phyloP scores from a whole-genome alignment of 495 filamentous ascomycete genomes.

The Apodospora peruviana region DNA sequence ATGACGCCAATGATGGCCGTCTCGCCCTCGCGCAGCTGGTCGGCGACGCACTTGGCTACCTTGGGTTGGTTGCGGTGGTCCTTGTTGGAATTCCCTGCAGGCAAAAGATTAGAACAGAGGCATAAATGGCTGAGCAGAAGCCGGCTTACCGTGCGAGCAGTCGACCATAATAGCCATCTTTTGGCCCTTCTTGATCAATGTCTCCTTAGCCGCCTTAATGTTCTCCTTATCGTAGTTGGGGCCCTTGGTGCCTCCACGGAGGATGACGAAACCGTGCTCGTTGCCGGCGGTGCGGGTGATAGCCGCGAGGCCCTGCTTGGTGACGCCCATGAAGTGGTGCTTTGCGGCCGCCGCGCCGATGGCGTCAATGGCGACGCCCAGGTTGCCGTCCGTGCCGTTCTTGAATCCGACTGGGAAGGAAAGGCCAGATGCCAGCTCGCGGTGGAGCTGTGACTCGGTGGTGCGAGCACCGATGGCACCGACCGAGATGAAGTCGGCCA shows the following conservation, averaged over 20 bases:
- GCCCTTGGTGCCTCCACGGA: slow-evolving; percentile 86
- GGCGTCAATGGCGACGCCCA: slow-evolving; percentile 93
- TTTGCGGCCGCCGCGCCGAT: slow-evolving; percentile 86
- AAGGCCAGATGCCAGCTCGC: slow-evolving; percentile 92
- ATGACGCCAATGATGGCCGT: slow-evolving; percentile 89
- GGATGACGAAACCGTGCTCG: slow-evolving; percentile 94
- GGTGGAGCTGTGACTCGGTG: slow-evolving; percentile 94
- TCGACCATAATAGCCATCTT: slow-evolving; percentile 94
- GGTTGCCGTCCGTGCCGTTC: slow-evolving; percentile 95
- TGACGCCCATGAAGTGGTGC: slow-evolving; percentile 98
- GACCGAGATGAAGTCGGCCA: slow-evolving; percentile 90
- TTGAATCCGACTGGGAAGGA: slow-evolving; percentile 99
- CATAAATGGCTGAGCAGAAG: neutral
- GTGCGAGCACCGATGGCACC: slow-evolving; percentile 95
- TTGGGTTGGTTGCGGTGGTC: slow-evolving; percentile 86
- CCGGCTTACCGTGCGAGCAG: slow-evolving; percentile 78
- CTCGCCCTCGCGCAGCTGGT: slow-evolving; percentile 84
- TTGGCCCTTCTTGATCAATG: slow-evolving; percentile 76
- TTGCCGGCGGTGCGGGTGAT: slow-evolving; percentile 92
- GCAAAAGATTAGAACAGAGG: slow-evolving; percentile 7
- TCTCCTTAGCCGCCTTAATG: slow-evolving; percentile 72
- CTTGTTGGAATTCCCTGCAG: slow-evolving; percentile 65
- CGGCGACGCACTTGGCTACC: slow-evolving; percentile 74
- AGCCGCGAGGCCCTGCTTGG: slow-evolving; percentile 94
- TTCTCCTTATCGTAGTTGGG: slow-evolving; percentile 89